phyloP scores from a whole-genome alignment of 2,329 filamentous ascomycete species.

The Penicillium palitans region DNA sequence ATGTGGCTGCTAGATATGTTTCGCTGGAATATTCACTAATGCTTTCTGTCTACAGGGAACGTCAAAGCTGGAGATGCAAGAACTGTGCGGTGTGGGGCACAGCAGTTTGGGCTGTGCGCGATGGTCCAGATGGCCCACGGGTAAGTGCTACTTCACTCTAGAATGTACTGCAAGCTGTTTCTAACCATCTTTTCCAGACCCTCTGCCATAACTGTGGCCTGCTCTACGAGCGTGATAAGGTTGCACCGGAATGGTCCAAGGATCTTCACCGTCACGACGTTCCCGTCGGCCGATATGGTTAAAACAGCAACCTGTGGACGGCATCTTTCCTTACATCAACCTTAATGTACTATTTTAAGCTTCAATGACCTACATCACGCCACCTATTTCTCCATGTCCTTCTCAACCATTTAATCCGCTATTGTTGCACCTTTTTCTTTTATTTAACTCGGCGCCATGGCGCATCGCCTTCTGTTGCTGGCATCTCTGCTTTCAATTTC shows the following conservation, averaged over 20 bases:
- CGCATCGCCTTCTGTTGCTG: not conserved
- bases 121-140: constrained; percentile 80
- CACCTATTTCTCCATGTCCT: not conserved
- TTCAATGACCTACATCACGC: constrained; percentile 11
- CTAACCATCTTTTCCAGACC: constrained; percentile 54
- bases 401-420: constrained; percentile 5
- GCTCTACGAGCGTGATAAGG: constrained; percentile 82
- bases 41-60: constrained; percentile 56
- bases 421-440: not conserved
- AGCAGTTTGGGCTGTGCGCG: constrained; percentile 90
- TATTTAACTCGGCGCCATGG: not conserved
- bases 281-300: constrained; percentile 37
- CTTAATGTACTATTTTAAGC: constrained; percentile 10
- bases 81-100: constrained; percentile 88
- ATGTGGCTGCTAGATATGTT: constrained; percentile 14
- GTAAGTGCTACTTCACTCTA: constrained; percentile 53
- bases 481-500: not conserved
- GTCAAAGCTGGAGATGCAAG: constrained; percentile 78
- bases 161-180: not conserved
- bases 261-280: constrained; percentile 61
- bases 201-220: constrained; percentile 93
- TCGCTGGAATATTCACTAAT: constrained; percentile 7
- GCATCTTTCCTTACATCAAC: not conserved
- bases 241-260: constrained; percentile 74
- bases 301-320: not conserved